These are phyloP conservation scores for Claviceps arundinis DNA, from an alignment of 2,329 filamentous ascomycete species.

Conservation along the genomic window DNA sequence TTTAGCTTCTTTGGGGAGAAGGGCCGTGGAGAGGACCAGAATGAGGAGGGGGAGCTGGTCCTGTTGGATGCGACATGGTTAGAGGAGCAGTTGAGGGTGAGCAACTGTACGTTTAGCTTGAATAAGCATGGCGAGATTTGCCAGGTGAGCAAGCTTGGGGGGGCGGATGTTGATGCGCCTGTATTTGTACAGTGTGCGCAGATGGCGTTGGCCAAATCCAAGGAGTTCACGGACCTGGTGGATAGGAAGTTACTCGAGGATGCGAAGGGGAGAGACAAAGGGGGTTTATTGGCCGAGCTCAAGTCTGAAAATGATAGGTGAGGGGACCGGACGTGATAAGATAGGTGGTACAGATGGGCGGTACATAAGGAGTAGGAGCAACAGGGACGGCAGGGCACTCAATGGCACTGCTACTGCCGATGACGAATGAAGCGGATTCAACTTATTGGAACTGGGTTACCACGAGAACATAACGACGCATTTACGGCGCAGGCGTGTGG, in stretches of 20 bases:
- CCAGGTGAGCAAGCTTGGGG: slow-evolving; percentile 82
- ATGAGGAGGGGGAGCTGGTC: slow-evolving; percentile 39
- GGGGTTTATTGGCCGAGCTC: slow-evolving; percentile 63
- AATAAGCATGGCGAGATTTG: slow-evolving; percentile 86
- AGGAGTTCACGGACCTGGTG: slow-evolving; percentile 63
- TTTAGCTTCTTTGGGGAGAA: slow-evolving; percentile 72
- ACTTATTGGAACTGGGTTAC: background rate
- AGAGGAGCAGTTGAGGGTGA: slow-evolving; percentile 64
- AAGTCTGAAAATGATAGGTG: slow-evolving; percentile 71
- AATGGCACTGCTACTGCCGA: background rate
- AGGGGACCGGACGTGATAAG: slow-evolving; percentile 2
- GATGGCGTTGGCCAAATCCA: slow-evolving; percentile 64
- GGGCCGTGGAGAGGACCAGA: slow-evolving; percentile 36
- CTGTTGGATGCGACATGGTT: slow-evolving; percentile 59
- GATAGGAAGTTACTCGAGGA: slow-evolving; percentile 65
- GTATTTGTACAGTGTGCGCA: slow-evolving; percentile 63
- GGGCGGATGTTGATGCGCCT: slow-evolving; percentile 67
- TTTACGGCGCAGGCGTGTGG: background rate
- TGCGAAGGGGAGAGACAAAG: slow-evolving; percentile 61
- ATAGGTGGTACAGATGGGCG: background rate
- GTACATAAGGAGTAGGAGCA: background rate
- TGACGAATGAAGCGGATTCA: background rate
- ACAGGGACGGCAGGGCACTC: background rate
- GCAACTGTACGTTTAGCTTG: slow-evolving; percentile 67
- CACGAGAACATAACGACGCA: background rate